phyloP scores from a whole-genome alignment of 306 rosid genomes.

The Cucumis melo region DNA sequence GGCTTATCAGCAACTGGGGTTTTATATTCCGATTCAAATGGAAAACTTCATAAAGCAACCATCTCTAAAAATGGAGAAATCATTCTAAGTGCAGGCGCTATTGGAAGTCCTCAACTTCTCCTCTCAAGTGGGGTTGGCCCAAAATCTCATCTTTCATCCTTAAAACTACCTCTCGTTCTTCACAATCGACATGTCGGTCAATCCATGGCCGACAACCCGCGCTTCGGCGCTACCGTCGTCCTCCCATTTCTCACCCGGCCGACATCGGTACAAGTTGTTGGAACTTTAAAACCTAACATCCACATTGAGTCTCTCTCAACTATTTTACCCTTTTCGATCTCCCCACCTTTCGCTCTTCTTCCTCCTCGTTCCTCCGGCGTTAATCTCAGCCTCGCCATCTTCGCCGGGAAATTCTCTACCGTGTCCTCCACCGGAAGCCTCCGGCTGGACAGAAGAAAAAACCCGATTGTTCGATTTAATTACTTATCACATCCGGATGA shows the following conservation, averaged over 20 bases:
- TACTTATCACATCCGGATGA: background rate
- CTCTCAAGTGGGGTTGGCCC: conserved; percentile 15
- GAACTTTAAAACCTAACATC: background rate
- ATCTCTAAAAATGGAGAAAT: conserved; percentile 12
- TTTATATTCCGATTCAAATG: conserved; percentile 4
- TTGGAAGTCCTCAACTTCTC: conserved; percentile 25
- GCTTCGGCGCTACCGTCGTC: background rate
- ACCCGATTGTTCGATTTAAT: background rate
- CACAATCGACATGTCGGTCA: conserved; percentile 10
- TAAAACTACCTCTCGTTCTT: background rate
- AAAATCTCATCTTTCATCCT: conserved; percentile 8
- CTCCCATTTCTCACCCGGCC: background rate
- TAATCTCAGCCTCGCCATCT: background rate
- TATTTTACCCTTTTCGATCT: background rate
- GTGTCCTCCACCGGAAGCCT: background rate
- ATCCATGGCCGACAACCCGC: conserved; percentile 14
- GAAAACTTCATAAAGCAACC: conserved; percentile 2
- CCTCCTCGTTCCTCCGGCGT: background rate
- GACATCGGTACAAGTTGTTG: background rate
- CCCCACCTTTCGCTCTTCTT: background rate
- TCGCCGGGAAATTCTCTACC: background rate
- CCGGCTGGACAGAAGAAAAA: background rate
- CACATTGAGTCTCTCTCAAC: background rate
- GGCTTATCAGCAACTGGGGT: conserved; percentile 14
- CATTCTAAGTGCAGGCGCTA: conserved; percentile 14